Base-by-base conservation (phyloP, 768 basidiomycete species). In the Dentipellis sp. region DNA sequence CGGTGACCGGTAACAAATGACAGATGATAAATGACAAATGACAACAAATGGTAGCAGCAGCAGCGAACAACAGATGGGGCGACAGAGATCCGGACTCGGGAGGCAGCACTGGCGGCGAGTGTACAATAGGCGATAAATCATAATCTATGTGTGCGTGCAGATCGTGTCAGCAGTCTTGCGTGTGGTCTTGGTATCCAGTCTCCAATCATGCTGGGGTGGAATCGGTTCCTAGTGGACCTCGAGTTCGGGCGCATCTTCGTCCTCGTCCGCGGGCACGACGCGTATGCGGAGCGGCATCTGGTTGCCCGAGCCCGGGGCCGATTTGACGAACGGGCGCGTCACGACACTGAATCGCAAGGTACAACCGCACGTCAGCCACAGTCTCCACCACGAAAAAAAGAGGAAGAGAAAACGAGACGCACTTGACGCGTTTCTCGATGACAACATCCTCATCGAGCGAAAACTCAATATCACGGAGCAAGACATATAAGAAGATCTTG, bases 391-490 rank as follows among this genome's bases (percentile, higher is more conserved):
- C n/a, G n/a, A n/a, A n/a, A n/a, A n/a, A n/a, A n/a, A n/a, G n/a
- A n/a, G 40, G 10, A 42, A 57, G 59, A 66, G 59, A 59, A 37
- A 40, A 40, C 21, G 55, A 49, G 12, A 76, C 80, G 73, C 65
- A 84, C 82, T 82, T 83, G 66, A 80, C 73, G 50, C 74, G 78
- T 72, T 83, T 83, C 72, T 84, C 80, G 61, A 83, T 78, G 61
- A 80, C 74, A 61, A 80, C 67, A 53, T 71, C 66, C 22, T 76
- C 72, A 63, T 80, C 78, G 19, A 77, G 71, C 49, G 73, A 67
- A 69, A 82, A 80, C 63, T 78, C 77, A 53, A 82, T 68, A 69
- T 83, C 81, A 62, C 75, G 75, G 49, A 84, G 52, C 50, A 84
- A 74, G 47, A 79, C 76, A 67, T 74, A 82, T 58, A 84, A 69